Conservation (phyloP, 202 grass and related monocot species). For the Digitaria exilis region DNA sequence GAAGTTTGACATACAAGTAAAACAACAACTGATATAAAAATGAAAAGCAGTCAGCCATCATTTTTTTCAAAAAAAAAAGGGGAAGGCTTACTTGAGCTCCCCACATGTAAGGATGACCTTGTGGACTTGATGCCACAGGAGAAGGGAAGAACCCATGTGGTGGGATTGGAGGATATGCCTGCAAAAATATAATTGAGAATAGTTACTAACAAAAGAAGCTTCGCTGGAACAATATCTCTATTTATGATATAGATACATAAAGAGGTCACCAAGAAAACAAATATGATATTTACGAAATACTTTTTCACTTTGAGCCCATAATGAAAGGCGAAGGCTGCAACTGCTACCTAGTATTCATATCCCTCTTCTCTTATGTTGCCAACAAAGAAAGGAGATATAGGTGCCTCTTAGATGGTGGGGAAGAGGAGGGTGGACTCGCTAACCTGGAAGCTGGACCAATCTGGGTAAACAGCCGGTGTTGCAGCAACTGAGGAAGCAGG, state of each 20-base stretch:
- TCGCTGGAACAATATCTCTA: background rate
- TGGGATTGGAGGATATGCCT: conserved; percentile 90
- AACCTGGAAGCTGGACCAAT: conserved; percentile 95
- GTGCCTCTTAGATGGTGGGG: background rate
- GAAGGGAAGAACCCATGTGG: conserved; percentile 89
- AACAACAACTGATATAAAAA: background rate
- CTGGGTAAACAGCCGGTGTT: conserved; percentile 66
- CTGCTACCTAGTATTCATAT: conserved; percentile 6
- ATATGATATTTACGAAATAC: background rate
- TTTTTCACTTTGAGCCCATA: background rate
- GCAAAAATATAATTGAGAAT: conserved; percentile 25
- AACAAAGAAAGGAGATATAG: conserved; percentile 22
- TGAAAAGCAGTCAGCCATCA: background rate
- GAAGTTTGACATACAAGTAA: background rate
- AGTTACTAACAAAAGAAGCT: conserved; percentile 9
- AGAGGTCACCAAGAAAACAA: conserved; percentile 9
- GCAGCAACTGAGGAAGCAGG: conserved; percentile 50
- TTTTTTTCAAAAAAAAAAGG: background rate
- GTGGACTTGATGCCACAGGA: conserved; percentile 70
- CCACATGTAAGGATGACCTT: conserved; percentile 98
- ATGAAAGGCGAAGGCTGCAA: background rate
- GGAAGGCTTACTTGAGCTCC: conserved; percentile 67
- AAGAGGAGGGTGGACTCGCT: conserved; percentile 3
- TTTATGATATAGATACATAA: background rate
- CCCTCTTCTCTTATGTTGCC: background rate